Conservation (phyloP, 2,329 filamentous ascomycete species). For the Clonostachys chloroleuca region DNA sequence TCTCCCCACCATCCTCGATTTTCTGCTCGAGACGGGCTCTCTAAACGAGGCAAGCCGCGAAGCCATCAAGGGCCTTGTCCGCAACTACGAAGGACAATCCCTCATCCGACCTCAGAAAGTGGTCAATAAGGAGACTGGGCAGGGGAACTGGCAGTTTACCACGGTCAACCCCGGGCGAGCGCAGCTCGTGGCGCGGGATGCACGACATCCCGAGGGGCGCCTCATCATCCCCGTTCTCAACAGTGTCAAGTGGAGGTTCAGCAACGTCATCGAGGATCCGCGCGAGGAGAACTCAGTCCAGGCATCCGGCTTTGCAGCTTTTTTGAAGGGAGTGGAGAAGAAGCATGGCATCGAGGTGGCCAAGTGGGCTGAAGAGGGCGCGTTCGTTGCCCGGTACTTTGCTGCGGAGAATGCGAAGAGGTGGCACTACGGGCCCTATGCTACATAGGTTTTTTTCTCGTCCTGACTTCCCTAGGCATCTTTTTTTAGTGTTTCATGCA, state of each 20-base stretch:
- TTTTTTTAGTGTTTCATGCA: too few species aligned
- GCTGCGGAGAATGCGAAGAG: conserved; percentile 4
- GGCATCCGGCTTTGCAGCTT: conserved; percentile 3
- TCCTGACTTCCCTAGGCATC: too few species aligned
- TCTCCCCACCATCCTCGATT: conserved; percentile 37
- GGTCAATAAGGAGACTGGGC: conserved; percentile 15
- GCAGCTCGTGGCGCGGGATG: conserved; percentile 10
- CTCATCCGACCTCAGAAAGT: conserved; percentile 32
- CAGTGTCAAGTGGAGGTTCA: conserved; percentile 8
- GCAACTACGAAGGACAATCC: conserved; percentile 39
- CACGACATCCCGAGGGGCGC: conserved; percentile 5
- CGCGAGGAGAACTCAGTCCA: conserved; percentile 4
- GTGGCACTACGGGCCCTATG: background rate
- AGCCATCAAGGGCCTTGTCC: conserved; percentile 29
- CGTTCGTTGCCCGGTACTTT: conserved; percentile 10
- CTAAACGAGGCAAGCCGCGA: conserved; percentile 20
- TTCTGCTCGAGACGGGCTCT: conserved; percentile 31
- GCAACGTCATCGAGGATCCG: conserved; percentile 7
- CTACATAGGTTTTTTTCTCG: too few species aligned
- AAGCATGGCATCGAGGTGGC: conserved; percentile 7
- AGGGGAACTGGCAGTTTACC: conserved; percentile 44
- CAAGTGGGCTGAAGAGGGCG: conserved; percentile 10
- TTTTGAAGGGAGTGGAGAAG: conserved; percentile 3
- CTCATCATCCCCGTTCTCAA: conserved; percentile 10
- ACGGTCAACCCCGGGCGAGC: conserved; percentile 32